These are phyloP conservation scores for Aristolochia contorta DNA, from an alignment of 164 flowering plant species.

Conservation along the genomic window DNA sequence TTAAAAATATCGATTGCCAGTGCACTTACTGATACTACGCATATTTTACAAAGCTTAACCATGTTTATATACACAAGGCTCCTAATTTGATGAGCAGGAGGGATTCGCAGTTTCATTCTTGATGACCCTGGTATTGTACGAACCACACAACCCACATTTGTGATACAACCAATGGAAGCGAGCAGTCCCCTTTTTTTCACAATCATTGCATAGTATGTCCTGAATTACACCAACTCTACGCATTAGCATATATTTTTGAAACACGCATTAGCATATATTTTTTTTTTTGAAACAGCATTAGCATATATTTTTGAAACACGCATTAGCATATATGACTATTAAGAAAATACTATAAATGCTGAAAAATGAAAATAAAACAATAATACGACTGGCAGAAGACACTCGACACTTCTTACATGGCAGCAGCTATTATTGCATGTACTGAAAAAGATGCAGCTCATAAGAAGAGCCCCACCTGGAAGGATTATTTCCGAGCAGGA, in stretches of 20 bases:
- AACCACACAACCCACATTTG: constrained; percentile 72
- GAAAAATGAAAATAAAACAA: background rate
- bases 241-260: background rate
- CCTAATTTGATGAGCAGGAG: constrained; percentile 22
- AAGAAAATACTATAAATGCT: background rate
- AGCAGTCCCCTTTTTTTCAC: constrained; percentile 58
- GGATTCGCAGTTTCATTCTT: constrained; percentile 27
- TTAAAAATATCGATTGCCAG: background rate
- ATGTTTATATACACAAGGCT: constrained; percentile 14
- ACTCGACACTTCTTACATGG: too few relatives aligned
- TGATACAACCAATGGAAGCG: constrained; percentile 94
- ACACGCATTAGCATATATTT: too few relatives aligned
- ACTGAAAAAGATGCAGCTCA: too few relatives aligned
- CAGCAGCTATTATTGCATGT: too few relatives aligned
- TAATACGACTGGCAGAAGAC: background rate
- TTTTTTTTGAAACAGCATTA: too few relatives aligned
- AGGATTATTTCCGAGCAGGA: too few relatives aligned
- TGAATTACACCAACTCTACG: constrained; percentile 18
- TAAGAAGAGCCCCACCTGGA: too few relatives aligned
- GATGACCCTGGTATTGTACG: constrained; percentile 79
- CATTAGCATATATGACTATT: too few relatives aligned
- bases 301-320: too few relatives aligned
- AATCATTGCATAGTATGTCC: constrained; percentile 89
- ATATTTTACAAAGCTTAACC: too few relatives aligned
- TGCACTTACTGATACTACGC: background rate